A percentile compares a stretch with the other conserved stretches of the same genome.
Conservation (phyloP, 2,329 filamentous ascomycete genomes). For the Pyrenophora seminiperda region DNA sequence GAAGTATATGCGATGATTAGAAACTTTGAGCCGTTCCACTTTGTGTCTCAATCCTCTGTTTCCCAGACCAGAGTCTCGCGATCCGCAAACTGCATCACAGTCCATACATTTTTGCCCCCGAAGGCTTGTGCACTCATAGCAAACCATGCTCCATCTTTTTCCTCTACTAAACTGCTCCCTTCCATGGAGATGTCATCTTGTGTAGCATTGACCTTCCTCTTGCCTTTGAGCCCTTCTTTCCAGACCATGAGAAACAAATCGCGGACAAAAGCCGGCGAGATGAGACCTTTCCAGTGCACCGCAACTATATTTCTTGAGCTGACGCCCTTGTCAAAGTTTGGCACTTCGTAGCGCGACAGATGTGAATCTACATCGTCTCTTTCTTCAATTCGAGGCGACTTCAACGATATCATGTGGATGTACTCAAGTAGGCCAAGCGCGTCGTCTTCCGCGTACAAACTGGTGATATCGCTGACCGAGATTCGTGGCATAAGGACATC, state of each 20-base stretch:
- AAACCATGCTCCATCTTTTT: slow-evolving; percentile 35
- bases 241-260: slow-evolving; percentile 35
- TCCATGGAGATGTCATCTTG: slow-evolving; percentile 20
- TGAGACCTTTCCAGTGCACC: slow-evolving; percentile 53
- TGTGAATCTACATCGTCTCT: slow-evolving; percentile 69
- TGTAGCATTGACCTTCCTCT: slow-evolving; percentile 10
- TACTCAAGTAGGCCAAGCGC: slow-evolving; percentile 73
- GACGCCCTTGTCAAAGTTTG: slow-evolving; percentile 46
- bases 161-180: slow-evolving; percentile 1
- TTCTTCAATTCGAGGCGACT: slow-evolving; percentile 65
- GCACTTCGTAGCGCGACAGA: slow-evolving; percentile 69
- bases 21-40: not conserved
- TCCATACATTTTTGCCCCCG: slow-evolving; percentile 33
- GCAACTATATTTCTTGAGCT: slow-evolving; percentile 36
- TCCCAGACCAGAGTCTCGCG: slow-evolving; percentile 45
- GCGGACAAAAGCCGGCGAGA: slow-evolving; percentile 44
- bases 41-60: slow-evolving; percentile 22
- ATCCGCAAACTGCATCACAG: slow-evolving; percentile 41
- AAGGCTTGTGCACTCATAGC: slow-evolving; percentile 40
- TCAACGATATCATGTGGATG: slow-evolving; percentile 69
- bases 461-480: slow-evolving; percentile 24
- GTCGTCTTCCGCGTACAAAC: slow-evolving; percentile 64
- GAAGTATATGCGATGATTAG: too few relatives aligned
- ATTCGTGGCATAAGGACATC: slow-evolving; percentile 40
- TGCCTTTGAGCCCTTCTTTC: slow-evolving; percentile 26